Base-by-base conservation (phyloP, 1,284 basidiomycete species). In the Boletus albobrunnescens region DNA sequence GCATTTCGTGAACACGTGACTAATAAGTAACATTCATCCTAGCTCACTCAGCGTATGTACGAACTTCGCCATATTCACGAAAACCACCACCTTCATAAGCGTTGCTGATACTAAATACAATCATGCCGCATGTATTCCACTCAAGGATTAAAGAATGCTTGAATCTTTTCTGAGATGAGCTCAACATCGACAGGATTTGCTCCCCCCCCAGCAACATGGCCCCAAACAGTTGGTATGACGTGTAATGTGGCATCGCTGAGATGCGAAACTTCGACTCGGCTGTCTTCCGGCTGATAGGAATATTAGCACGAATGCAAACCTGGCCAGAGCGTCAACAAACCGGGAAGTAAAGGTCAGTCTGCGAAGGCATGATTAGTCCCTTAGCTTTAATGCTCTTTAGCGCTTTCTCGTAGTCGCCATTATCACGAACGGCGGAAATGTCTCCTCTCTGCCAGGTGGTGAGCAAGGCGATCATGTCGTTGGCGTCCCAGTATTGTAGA, bases 381-480 rank as follows among this genome's bases (percentile, higher is more conserved):
- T 59, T 62, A 2, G 58, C 64, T 36, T 61, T 61, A 36, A 67
- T 67, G 17, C 47, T 52, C 40, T 53, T 57, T 49, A 69, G 41
- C 7, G 63, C 58, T 24, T 59, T 55, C 43, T 59, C 63, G 13
- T 58, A 64, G 45, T 68, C 51, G 3, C 61, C 63, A 7, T 54
- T 56, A 46, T 65, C 56, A 8, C 54, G 47, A 41, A 69, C 49
- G 39, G 58, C 53, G 24, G 72, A 68, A 27, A 73, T 61, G 52
- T 74, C 71, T 27, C 67, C 70, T 3, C 47, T 58, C 42, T 71
- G 67, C 71, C 71, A 72, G 16, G 71, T 73, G 27, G 60, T 56
- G 36, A 72, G 55, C 14, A 73, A 56, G 23, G 64, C 57, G 27
- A 72, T 49, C 56, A 71, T 64, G 52, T 72, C 69, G 50, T 73